phyloP scores from a whole-genome alignment of 176 grass and related monocot species.

The Oryza officinalis region DNA sequence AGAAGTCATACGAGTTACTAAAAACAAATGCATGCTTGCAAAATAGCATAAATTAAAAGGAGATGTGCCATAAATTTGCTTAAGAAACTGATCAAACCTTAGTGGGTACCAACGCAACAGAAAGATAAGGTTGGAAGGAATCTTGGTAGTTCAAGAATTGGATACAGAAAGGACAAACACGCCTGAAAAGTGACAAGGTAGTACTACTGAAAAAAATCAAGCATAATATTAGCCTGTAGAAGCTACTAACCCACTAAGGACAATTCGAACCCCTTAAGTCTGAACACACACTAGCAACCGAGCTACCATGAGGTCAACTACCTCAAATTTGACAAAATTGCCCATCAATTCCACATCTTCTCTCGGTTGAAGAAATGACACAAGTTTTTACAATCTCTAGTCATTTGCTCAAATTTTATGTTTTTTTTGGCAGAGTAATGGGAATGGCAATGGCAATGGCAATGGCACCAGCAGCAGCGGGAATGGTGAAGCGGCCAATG shows the following conservation, averaged over 20 bases:
- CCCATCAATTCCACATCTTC: neutral
- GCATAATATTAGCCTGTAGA: slow-evolving; percentile 32
- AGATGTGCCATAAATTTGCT: slow-evolving; percentile 33
- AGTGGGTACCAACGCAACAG: slow-evolving; percentile 42
- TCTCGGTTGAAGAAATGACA: neutral
- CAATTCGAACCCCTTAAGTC: slow-evolving; percentile 22
- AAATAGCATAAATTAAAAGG: slow-evolving; percentile 28
- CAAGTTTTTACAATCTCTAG: neutral
- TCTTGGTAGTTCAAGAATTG: slow-evolving; percentile 39
- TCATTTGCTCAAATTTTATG: neutral
- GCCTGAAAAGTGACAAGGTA: slow-evolving; percentile 45
- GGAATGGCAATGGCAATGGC: slow-evolving; percentile 32
- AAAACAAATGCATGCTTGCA: slow-evolving; percentile 29
- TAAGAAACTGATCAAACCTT: slow-evolving; percentile 30
- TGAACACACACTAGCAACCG: slow-evolving; percentile 2
- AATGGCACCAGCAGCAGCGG: slow-evolving; percentile 29
- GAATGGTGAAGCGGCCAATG: neutral
- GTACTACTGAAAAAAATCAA: slow-evolving; percentile 21
- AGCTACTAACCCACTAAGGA: slow-evolving; percentile 31
- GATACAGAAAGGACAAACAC: slow-evolving; percentile 42
- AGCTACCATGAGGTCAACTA: slow-evolving; percentile 31
- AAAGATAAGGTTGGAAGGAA: slow-evolving; percentile 34
- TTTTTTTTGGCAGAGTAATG: slow-evolving; percentile 31
- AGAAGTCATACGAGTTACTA: slow-evolving; percentile 25
- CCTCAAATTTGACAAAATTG: neutral